Evolutionary conservation across 78 protist genomes (phyloP).

Genomic region (Polysphondylium violaceum): DNA sequence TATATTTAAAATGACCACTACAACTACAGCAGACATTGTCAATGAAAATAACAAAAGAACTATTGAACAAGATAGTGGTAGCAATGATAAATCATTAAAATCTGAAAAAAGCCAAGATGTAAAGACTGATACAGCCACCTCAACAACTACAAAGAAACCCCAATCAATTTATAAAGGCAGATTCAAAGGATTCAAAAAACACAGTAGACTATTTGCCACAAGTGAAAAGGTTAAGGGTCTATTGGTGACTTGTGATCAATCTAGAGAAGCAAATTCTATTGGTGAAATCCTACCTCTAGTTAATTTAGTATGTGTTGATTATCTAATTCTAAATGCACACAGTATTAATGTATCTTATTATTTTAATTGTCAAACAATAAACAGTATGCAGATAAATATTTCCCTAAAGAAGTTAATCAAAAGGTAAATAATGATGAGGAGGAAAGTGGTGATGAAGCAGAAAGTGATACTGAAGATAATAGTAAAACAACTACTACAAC

Average conservation of each 20-base stretch:
- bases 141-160: conserved; percentile 6
- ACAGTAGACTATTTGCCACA: conserved; percentile 63
- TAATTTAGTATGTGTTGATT: conserved; percentile 2
- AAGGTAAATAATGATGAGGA: conserved; percentile 20
- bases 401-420: conserved; percentile 16
- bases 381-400: conserved; percentile 55
- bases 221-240: conserved; percentile 52
- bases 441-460: not conserved
- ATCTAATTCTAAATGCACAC: too few relatives aligned
- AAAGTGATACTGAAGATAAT: conserved; percentile 2
- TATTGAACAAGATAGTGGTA: not conserved
- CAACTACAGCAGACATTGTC: not conserved
- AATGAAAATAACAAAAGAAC: not conserved
- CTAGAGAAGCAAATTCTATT: conserved; percentile 63
- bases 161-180: conserved; percentile 9
- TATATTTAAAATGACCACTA: not conserved
- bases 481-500: not conserved
- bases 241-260: conserved; percentile 45
- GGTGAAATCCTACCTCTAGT: conserved; percentile 36
- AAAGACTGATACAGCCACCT: not conserved
- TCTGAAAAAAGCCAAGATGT: not conserved
- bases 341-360: not conserved
- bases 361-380: not conserved
- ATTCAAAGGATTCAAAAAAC: conserved; percentile 45
- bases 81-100: too few relatives aligned